These are phyloP conservation scores for Xenoacremonium recifei DNA, from an alignment of 2,329 filamentous ascomycete genomes.

Conservation along the genomic window DNA sequence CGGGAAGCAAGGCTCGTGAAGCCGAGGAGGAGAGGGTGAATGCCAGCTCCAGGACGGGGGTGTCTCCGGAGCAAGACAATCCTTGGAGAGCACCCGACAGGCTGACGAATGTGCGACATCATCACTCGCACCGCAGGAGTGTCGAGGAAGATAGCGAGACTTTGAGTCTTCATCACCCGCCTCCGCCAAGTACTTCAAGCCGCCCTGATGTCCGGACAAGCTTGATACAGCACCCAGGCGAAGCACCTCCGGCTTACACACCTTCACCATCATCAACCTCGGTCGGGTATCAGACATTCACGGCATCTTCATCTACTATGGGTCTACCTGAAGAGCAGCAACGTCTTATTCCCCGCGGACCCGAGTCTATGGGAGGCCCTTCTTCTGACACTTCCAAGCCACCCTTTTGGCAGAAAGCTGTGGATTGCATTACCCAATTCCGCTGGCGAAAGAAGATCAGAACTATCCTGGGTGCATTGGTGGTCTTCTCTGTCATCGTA, in stretches of 20 bases:
- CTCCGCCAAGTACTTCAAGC: not conserved
- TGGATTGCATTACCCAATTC: constrained; percentile 7
- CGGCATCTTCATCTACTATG: constrained; percentile 34
- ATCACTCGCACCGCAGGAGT: constrained; percentile 21
- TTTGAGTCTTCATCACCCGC: not conserved
- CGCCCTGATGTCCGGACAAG: not conserved
- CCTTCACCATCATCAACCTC: constrained; percentile 36
- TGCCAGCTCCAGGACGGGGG: constrained; percentile 10
- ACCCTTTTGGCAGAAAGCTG: constrained; percentile 24
- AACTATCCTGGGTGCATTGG: constrained; percentile 28
- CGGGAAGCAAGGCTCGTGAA: constrained; percentile 43
- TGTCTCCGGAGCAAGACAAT: not conserved
- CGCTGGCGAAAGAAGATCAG: constrained; percentile 27
- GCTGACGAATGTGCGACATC: constrained; percentile 4
- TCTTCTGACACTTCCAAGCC: constrained; percentile 17
- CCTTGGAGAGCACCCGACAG: too few species aligned
- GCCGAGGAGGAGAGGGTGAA: constrained; percentile 41
- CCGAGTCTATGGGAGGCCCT: constrained; percentile 46
- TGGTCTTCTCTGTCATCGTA: constrained; percentile 32
- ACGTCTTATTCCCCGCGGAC: constrained; percentile 39
- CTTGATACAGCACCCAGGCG: constrained; percentile 24
- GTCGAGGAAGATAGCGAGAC: constrained; percentile 18
- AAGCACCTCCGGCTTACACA: constrained; percentile 52
- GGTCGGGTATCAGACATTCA: constrained; percentile 45
- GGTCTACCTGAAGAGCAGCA: constrained; percentile 41